A percentile compares a stretch with the other conserved stretches of the same genome.
phyloP scores from a whole-genome alignment of 1,139 yeast species.

The Fermentozyma sake region DNA sequence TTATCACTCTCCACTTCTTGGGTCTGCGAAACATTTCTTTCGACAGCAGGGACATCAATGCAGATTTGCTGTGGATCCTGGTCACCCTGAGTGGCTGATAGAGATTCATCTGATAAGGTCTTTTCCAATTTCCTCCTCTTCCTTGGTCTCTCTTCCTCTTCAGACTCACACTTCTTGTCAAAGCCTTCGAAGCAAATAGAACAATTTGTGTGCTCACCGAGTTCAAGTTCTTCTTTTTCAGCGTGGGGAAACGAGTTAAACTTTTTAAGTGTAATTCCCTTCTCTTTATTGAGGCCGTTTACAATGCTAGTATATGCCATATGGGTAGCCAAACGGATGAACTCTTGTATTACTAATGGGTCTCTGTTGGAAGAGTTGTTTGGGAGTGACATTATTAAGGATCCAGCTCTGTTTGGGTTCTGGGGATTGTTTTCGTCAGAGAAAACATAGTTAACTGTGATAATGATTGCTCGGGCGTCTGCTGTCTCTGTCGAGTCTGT shows the following conservation, averaged over 20 bases:
- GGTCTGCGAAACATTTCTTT: no score
- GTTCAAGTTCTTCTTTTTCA: slow-evolving; percentile 23
- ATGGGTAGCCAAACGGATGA: slow-evolving; percentile 63
- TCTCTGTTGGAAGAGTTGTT: slow-evolving; percentile 55
- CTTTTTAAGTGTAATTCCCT: slow-evolving; percentile 48
- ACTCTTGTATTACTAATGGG: slow-evolving; percentile 49
- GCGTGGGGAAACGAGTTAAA: slow-evolving; percentile 52
- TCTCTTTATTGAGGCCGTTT: slow-evolving; percentile 35
- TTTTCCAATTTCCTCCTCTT: slow-evolving; percentile 7
- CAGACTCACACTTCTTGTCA: slow-evolving; percentile 13
- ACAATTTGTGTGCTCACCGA: slow-evolving; percentile 39
- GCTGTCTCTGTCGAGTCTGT: slow-evolving; percentile 4
- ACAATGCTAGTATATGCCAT: slow-evolving; percentile 63
- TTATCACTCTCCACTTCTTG: no score
- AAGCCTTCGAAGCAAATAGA: slow-evolving; percentile 68
- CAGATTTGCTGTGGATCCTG: no score
- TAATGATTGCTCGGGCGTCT: slow-evolving; percentile 28
- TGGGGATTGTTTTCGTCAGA: slow-evolving; percentile 40
- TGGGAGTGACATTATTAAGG: slow-evolving; percentile 58
- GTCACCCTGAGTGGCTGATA: no score
- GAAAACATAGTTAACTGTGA: slow-evolving; percentile 43
- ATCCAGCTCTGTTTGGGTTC: slow-evolving; percentile 46
- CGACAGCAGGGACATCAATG: no score
- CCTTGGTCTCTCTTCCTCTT: slow-evolving; percentile 10
- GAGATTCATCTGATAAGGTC: slow-evolving; percentile 1